phyloP scores from a whole-genome alignment of 495 filamentous ascomycete species.

The Rhizodiscina lignyota region DNA sequence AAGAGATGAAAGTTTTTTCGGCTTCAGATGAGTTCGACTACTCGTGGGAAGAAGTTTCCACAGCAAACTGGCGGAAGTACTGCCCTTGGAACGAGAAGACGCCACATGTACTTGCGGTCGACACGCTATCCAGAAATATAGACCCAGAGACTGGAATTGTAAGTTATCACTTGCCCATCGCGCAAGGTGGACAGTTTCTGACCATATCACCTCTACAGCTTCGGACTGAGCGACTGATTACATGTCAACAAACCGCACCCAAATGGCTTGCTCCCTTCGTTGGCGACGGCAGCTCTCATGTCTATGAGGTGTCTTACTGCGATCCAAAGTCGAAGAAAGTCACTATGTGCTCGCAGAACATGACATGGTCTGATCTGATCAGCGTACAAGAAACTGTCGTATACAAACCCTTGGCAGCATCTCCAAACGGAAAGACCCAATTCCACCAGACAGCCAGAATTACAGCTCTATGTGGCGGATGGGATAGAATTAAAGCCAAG shows the following conservation, averaged over 20 bases:
- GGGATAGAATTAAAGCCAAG: slow-evolving; percentile 84
- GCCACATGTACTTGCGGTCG: slow-evolving; percentile 84
- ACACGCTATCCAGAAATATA: slow-evolving; percentile 70
- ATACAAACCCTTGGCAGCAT: slow-evolving; percentile 46
- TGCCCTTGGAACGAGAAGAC: slow-evolving; percentile 95
- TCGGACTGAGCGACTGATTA: slow-evolving; percentile 92
- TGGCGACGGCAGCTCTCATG: slow-evolving; percentile 60
- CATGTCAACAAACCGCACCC: slow-evolving; percentile 76
- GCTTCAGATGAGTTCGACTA: slow-evolving; percentile 82
- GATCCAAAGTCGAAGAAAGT: slow-evolving; percentile 66
- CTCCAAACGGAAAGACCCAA: slow-evolving; percentile 44
- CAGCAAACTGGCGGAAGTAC: slow-evolving; percentile 98
- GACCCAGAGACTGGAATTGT: slow-evolving; percentile 74
- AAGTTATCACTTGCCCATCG: slow-evolving; percentile 18
- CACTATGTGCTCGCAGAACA: slow-evolving; percentile 84
- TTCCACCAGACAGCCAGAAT: slow-evolving; percentile 84
- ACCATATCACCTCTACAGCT: slow-evolving; percentile 32
- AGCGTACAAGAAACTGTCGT: slow-evolving; percentile 78
- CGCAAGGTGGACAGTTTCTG: slow-evolving; percentile 3
- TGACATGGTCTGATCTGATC: slow-evolving; percentile 78
- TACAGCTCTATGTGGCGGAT: slow-evolving; percentile 85
- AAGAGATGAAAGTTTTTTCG: slow-evolving; percentile 81
- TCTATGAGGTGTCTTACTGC: slow-evolving; percentile 91
- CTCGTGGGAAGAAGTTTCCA: slow-evolving; percentile 96
- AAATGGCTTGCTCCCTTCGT: slow-evolving; percentile 69